Evolutionary conservation across 495 filamentous ascomycete species (phyloP).

Genomic region (Aspergillus asperescens): DNA sequence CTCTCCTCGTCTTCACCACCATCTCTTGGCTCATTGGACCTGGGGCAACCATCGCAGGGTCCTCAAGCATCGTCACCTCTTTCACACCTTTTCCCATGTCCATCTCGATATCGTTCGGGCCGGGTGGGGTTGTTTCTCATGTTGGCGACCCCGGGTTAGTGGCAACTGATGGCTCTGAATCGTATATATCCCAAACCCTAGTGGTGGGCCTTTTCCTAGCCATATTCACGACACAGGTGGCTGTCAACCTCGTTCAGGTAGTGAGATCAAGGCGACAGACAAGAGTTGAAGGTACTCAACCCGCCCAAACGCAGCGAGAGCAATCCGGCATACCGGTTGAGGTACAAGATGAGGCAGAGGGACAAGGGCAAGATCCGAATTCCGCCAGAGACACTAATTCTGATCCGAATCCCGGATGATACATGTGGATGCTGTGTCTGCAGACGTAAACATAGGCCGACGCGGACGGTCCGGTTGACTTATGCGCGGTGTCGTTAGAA

Average conservation of each 20-base stretch:
- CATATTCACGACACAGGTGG: constrained; percentile 34
- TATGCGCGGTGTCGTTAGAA: neutral
- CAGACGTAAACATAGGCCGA: neutral
- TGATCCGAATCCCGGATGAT: neutral
- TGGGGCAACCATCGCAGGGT: constrained; percentile 25
- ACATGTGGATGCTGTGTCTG: neutral
- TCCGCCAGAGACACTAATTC: neutral
- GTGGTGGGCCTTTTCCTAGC: constrained; percentile 34
- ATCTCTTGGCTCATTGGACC: constrained; percentile 24
- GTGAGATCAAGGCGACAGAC: constrained; percentile 23
- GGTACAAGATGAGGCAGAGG: constrained; percentile 21
- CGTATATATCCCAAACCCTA: constrained; percentile 33
- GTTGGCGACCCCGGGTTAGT: constrained; percentile 7
- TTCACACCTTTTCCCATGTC: constrained; percentile 37
- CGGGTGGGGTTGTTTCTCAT: constrained; percentile 13
- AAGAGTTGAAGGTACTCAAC: constrained; percentile 1
- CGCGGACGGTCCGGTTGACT: neutral
- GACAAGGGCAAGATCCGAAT: constrained; percentile 1
- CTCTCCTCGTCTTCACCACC: constrained; percentile 38
- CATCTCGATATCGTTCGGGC: constrained; percentile 39
- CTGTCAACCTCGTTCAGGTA: constrained; percentile 30
- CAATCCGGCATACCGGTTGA: constrained; percentile 4
- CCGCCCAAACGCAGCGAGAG: constrained; percentile 5
- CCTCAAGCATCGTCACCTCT: constrained; percentile 27
- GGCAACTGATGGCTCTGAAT: constrained; percentile 14